Evolutionary conservation across 169 alveolate genomes (phyloP).

Genomic region (Plasmodium inui): DNA sequence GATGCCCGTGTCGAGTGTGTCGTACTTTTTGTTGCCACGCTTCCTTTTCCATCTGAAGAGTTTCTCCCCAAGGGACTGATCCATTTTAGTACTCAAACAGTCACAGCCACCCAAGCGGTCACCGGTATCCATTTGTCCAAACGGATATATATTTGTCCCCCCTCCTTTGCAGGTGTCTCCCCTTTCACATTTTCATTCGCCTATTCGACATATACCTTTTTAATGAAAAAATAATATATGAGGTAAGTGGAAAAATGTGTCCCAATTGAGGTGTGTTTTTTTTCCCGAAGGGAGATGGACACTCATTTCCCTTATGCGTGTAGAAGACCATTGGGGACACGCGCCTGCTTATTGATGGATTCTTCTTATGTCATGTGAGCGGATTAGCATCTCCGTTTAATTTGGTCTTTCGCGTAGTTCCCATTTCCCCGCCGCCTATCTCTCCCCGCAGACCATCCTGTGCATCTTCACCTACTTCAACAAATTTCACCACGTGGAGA

Average conservation of each 20-base stretch:
- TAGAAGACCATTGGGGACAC: not conserved
- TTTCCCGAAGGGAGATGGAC: not conserved
- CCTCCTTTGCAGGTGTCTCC: slow-evolving; percentile 39
- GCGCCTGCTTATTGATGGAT: not conserved
- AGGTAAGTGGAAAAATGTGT: slow-evolving; percentile 16
- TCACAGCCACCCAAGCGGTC: not conserved
- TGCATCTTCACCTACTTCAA: slow-evolving; percentile 59
- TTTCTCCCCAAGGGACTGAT: not conserved
- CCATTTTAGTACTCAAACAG: not conserved
- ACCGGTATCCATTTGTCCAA: not conserved
- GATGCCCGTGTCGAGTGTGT: not conserved
- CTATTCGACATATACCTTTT: slow-evolving; percentile 64
- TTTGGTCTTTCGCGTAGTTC: not conserved
- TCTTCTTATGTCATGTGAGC: not conserved
- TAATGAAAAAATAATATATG: slow-evolving; percentile 60
- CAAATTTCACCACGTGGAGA: slow-evolving; percentile 41
- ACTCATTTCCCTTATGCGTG: not conserved
- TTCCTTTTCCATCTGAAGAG: not conserved
- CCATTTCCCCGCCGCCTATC: not conserved
- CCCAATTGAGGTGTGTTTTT: not conserved
- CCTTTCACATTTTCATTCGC: slow-evolving; percentile 64
- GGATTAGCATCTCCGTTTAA: not conserved
- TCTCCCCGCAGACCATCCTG: slow-evolving; percentile 25
- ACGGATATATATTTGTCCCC: not conserved
- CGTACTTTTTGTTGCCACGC: not conserved